Conservation (phyloP, 208 protist genomes). For the Trypanosoma vivax region DNA sequence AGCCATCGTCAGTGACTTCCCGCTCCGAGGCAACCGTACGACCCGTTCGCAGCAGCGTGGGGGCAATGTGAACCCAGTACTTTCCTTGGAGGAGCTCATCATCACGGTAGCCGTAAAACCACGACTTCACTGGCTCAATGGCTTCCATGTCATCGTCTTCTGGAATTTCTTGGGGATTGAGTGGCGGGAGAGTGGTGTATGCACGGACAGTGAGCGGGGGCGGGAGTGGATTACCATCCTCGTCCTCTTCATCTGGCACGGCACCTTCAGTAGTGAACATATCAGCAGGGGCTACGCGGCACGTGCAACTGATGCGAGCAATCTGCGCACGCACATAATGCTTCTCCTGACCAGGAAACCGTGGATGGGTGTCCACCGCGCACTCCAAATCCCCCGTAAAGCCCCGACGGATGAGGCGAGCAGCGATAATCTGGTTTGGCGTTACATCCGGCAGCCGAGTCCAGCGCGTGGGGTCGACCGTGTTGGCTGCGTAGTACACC, state of each 20-base stretch:
- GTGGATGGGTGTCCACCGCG: conserved; percentile 78
- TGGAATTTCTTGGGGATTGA: conserved; percentile 74
- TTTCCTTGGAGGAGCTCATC: conserved; percentile 85
- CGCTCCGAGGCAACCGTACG: conserved; percentile 24
- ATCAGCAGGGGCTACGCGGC: conserved; percentile 79
- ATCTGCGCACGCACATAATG: conserved; percentile 94
- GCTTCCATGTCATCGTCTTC: conserved; percentile 81
- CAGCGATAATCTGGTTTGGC: conserved; percentile 83
- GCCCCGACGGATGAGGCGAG: conserved; percentile 73
- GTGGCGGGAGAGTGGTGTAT: conserved; percentile 69
- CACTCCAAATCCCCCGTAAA: conserved; percentile 91
- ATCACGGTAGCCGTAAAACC: conserved; percentile 74
- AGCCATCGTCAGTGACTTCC: conserved; percentile 13
- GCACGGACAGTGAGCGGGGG: conserved; percentile 60
- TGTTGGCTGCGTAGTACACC: conserved; percentile 85
- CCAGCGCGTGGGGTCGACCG: conserved; percentile 73
- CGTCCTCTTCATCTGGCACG: conserved; percentile 83
- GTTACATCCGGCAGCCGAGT: conserved; percentile 86
- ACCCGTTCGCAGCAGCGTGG: conserved; percentile 66
- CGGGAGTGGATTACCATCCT: conserved; percentile 51
- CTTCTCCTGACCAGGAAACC: conserved; percentile 89
- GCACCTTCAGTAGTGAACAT: conserved; percentile 79
- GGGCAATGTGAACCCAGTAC: conserved; percentile 87
- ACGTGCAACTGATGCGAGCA: conserved; percentile 88
- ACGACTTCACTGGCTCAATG: conserved; percentile 57